Conservation (phyloP, 768 basidiomycete genomes). For the Pisolithus orientalis region DNA sequence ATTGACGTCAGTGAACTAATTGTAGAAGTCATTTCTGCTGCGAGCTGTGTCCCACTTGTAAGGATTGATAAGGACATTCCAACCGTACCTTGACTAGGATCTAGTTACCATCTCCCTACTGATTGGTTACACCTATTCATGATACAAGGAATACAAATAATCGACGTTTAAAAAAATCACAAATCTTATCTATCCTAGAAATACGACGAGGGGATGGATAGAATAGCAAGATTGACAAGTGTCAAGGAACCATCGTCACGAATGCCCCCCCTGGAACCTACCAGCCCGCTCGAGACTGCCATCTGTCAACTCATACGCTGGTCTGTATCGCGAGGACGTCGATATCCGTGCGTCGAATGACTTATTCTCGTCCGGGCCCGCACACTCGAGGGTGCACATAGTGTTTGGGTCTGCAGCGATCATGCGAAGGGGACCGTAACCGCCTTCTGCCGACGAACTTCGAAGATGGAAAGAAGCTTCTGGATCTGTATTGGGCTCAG, state of each 20-base stretch:
- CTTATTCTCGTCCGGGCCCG: not conserved
- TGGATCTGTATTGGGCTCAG: constrained; percentile 7
- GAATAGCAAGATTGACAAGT: too few relatives aligned
- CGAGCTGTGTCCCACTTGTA: too few relatives aligned
- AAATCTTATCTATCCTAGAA: too few relatives aligned
- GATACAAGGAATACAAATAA: too few relatives aligned
- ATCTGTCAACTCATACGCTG: constrained; percentile 78
- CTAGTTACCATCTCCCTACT: too few relatives aligned
- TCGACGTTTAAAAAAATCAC: too few relatives aligned
- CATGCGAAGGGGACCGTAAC: constrained; percentile 10
- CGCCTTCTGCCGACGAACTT: not conserved
- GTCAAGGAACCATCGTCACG: not conserved
- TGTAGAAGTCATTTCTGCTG: too few relatives aligned
- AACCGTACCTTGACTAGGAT: too few relatives aligned
- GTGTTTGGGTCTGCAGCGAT: constrained; percentile 18
- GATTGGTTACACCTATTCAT: too few relatives aligned
- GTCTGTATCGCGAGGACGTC: constrained; percentile 44
- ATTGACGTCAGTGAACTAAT: too few relatives aligned
- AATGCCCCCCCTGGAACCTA: constrained; percentile 33
- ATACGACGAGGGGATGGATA: too few relatives aligned
- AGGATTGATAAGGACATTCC: too few relatives aligned
- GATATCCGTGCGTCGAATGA: not conserved
- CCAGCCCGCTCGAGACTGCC: constrained; percentile 70
- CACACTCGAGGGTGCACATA: constrained; percentile 11
- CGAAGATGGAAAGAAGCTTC: not conserved